Conservation (phyloP, 106 monocot species). For the Acanthochlamys bracteata region DNA sequence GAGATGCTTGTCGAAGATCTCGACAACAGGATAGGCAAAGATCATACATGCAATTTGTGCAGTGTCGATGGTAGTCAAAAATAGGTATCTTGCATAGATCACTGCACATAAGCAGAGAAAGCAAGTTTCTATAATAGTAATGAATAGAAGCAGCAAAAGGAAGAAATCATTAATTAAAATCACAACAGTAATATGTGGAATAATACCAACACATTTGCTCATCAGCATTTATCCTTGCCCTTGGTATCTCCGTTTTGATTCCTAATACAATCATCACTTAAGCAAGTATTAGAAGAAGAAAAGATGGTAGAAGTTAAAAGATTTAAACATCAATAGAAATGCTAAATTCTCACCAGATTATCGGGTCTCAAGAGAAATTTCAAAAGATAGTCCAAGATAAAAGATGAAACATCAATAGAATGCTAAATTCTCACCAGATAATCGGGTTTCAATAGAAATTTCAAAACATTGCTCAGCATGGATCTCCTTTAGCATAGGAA, state of each 20-base stretch:
- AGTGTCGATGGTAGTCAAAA: conserved; percentile 94
- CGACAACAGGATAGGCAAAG: conserved; percentile 76
- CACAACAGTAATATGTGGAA: background rate
- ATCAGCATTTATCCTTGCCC: conserved; percentile 74
- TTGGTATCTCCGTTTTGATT: conserved; percentile 58
- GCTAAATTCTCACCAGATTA: conserved; percentile 39
- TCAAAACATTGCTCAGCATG: conserved; percentile 75
- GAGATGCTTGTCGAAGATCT: conserved; percentile 49
- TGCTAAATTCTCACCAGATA: conserved; percentile 42
- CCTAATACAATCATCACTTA: conserved; percentile 51
- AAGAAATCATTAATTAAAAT: background rate
- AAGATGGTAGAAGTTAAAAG: too few species aligned
- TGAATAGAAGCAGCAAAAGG: too few species aligned
- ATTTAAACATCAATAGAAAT: too few species aligned
- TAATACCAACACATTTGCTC: conserved; percentile 96
- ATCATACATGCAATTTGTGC: conserved; percentile 68
- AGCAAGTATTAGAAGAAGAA: too few species aligned
- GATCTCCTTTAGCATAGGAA: conserved; percentile 76
- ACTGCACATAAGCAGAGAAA: conserved; percentile 31
- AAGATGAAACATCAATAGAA: too few species aligned
- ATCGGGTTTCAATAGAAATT: conserved; percentile 61
- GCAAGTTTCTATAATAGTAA: background rate
- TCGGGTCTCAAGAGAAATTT: conserved; percentile 37
- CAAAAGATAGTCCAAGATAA: too few species aligned
- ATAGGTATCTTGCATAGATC: conserved; percentile 85